Base-by-base conservation (phyloP, 306 rosid species). In the Coriaria nepalensis region DNA sequence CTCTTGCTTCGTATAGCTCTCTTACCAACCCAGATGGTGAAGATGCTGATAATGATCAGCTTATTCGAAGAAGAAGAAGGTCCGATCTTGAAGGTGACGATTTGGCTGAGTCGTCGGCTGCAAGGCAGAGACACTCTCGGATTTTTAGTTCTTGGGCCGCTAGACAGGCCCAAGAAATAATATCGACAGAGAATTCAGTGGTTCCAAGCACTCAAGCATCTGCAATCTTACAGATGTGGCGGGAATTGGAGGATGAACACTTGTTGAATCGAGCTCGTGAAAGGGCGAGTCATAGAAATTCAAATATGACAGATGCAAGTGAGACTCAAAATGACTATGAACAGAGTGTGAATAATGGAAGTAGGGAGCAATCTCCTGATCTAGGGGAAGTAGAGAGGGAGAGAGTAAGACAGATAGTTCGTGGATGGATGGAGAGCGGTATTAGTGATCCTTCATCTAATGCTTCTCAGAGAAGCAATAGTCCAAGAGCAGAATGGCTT, bases 351-450 rank as follows among this genome's bases (percentile, higher is more conserved):
- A 76, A 57, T 46, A 66, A 71, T 63, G 77, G 54, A 47, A 85
- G 93, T 68, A 78, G 98, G 80, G 98, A 92, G 78, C 94, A 85
- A 64, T 92, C 98, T 69, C 98, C 96, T 55, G 96, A 92, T 78
- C 93, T 92, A 53, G 98, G 93, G 10, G 98, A 90, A 38, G 92
- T 90, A 46, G 98, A 92, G 81, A 79, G 98, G 93, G 98, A 92
- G 81, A 75, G 98, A 62, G 98, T 92, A 67, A 75, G 96, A 60
- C 98, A 82, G 57, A 82, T 92, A 53, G 98, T 80, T 63, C 73
- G 96, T 51, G 98, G 98, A 68, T 92, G 96, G 98, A 92, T 92
- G 98, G 98, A 85, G 62, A 85, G 87, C 66, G 98, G 96, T 40
- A 75, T 92, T 42, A 71, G 75, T 66, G 94, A 92, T 57, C 94